Evolutionary conservation across 495 filamentous ascomycete genomes (phyloP).

Genomic region (Viridothelium virens): DNA sequence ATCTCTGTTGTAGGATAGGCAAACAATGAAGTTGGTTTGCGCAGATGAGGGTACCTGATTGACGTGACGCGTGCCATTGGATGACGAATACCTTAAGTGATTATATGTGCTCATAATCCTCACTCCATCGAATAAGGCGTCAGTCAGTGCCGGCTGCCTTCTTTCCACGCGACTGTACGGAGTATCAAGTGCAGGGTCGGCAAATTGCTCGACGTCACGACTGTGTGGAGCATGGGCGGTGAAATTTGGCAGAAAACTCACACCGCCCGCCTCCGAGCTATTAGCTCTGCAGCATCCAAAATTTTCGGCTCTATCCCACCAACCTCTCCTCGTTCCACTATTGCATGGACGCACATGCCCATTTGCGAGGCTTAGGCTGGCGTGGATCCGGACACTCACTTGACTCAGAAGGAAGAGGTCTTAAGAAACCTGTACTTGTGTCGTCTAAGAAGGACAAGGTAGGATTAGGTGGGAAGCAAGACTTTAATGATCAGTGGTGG

Average conservation of each 20-base stretch:
- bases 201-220: too few relatives aligned
- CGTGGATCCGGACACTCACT: conserved; percentile 37
- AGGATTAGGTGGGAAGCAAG: conserved; percentile 36
- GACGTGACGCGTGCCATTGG: neutral
- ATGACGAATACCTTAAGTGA: neutral
- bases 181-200: too few relatives aligned
- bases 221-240: neutral
- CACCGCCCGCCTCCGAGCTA: neutral
- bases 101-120: neutral
- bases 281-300: neutral
- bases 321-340: neutral
- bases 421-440: conserved; percentile 37
- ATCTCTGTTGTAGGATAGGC: conserved; percentile 8
- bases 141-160: too few relatives aligned
- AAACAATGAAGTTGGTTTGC: neutral
- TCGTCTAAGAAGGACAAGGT: conserved; percentile 34
- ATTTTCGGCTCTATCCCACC: neutral
- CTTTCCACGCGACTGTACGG: too few relatives aligned
- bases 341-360: conserved; percentile 34
- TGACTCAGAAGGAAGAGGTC: conserved; percentile 30
- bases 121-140: too few relatives aligned
- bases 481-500: conserved; percentile 38
- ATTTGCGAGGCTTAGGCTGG: conserved; percentile 36
- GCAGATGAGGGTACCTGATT: neutral
- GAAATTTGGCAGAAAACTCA: neutral